These are phyloP conservation scores for Turritis glabra DNA, from an alignment of 345 rosid species.

Conservation along the genomic window DNA sequence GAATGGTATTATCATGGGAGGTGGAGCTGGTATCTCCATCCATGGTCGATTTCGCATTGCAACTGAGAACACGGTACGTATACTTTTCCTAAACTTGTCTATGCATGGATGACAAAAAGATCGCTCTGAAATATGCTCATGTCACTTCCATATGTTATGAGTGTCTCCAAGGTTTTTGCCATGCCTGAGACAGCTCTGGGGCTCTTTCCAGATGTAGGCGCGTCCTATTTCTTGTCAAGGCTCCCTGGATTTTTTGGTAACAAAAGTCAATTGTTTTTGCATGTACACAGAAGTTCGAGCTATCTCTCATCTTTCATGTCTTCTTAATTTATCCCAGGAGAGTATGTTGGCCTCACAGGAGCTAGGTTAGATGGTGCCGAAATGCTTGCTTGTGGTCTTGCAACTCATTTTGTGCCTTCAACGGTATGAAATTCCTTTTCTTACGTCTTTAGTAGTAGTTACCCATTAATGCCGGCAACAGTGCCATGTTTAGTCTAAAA, in stretches of 20 bases:
- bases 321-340: conserved; percentile 48
- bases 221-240: conserved; percentile 82
- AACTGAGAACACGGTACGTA: conserved; percentile 70
- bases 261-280: neutral
- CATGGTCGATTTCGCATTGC: conserved; percentile 83
- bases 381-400: conserved; percentile 89
- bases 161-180: conserved; percentile 61
- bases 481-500: too few relatives aligned
- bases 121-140: neutral
- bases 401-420: conserved; percentile 80
- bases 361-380: conserved; percentile 80
- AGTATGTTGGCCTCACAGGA: conserved; percentile 77
- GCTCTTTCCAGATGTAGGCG: conserved; percentile 88
- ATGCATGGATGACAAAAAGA: neutral
- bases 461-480: neutral
- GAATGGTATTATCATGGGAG: conserved; percentile 91
- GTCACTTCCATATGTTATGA: neutral
- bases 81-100: conserved; percentile 8
- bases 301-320: neutral
- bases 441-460: neutral
- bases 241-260: conserved; percentile 88
- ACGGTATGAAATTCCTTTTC: conserved; percentile 42
- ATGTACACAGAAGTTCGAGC: neutral
- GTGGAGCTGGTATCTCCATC: conserved; percentile 77
- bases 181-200: conserved; percentile 89